Percentiles rank a stretch among this genome's conserved stretches.
Evolutionary conservation across 352 stramenopile genomes (phyloP).

Genomic region (Pythium biforme): DNA sequence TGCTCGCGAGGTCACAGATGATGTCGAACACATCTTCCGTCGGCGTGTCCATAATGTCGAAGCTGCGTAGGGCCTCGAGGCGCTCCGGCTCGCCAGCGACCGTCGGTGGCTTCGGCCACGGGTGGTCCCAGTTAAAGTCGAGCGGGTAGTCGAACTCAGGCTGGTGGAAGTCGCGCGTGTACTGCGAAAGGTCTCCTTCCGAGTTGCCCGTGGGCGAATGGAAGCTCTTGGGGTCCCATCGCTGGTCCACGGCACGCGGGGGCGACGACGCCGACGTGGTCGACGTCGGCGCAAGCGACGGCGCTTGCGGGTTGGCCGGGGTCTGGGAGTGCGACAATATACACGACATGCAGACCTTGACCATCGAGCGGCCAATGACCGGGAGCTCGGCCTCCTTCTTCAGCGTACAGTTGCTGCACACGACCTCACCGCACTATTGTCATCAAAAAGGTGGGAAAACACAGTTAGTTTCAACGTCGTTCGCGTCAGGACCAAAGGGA

Average conservation of each 20-base stretch:
- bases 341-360: slow-evolving; percentile 89
- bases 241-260: slow-evolving; percentile 39
- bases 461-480: too few species aligned
- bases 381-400: slow-evolving; percentile 87
- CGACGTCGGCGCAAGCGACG: slow-evolving; percentile 34
- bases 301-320: slow-evolving; percentile 71
- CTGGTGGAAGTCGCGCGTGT: slow-evolving; percentile 77
- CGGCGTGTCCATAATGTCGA: slow-evolving; percentile 87
- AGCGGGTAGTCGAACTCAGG: slow-evolving; percentile 83
- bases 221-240: slow-evolving; percentile 81
- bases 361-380: slow-evolving; percentile 79
- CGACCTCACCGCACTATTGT: slow-evolving; percentile 78
- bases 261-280: slow-evolving; percentile 44
- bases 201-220: slow-evolving; percentile 80
- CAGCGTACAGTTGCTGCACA: slow-evolving; percentile 85
- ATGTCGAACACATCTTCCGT: slow-evolving; percentile 89
- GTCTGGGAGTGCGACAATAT: slow-evolving; percentile 83
- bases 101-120: slow-evolving; percentile 82
- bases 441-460: too few species aligned
- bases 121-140: slow-evolving; percentile 88
- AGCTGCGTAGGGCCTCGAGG: slow-evolving; percentile 73
- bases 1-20: slow-evolving; percentile 85
- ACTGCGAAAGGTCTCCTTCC: slow-evolving; percentile 72
- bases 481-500: too few species aligned
- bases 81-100: slow-evolving; percentile 66